A percentile compares a stretch with the other conserved stretches of the same genome.
These are phyloP conservation scores for Canariomyces notabilis DNA, from an alignment of 2,329 filamentous ascomycete genomes.

Conservation along the genomic window DNA sequence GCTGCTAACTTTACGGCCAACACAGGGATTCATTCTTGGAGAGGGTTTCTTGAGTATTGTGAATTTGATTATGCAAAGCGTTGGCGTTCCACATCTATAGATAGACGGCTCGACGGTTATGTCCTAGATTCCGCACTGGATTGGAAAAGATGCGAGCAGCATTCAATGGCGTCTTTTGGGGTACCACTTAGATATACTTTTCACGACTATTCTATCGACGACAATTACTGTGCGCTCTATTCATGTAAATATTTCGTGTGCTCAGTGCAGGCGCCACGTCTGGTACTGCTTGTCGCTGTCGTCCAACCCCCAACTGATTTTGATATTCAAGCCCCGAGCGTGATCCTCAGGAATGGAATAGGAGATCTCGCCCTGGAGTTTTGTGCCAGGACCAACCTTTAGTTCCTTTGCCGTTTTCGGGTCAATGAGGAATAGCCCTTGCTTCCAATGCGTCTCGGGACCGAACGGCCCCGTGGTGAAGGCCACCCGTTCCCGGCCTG, in stretches of 20 bases:
- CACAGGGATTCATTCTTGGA: conserved; percentile 77
- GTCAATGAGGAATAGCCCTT: conserved; percentile 69
- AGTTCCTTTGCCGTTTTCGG: conserved; percentile 40
- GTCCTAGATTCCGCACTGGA: no score
- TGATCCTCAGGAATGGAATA: conserved; percentile 67
- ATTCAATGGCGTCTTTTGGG: background rate
- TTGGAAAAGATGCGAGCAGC: background rate
- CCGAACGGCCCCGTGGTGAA: conserved; percentile 82
- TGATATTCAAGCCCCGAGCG: conserved; percentile 62
- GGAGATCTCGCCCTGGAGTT: conserved; percentile 61
- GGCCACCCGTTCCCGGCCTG: conserved; percentile 57
- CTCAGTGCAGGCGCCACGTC: conserved; percentile 47
- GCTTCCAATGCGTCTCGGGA: conserved; percentile 84
- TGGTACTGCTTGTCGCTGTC: conserved; percentile 38
- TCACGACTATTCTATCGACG: background rate
- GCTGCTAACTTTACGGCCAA: conserved; percentile 12
- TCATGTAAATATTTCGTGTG: no score
- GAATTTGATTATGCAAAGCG: conserved; percentile 69
- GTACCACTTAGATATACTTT: background rate
- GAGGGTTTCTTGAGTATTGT: conserved; percentile 90
- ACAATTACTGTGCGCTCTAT: no score
- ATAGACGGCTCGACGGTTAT: background rate
- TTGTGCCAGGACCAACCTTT: conserved; percentile 47
- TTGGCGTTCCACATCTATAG: conserved; percentile 24
- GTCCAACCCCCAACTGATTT: conserved; percentile 54